phyloP scores from a whole-genome alignment of 768 basidiomycete species.

The Termitomyces bulborhizus region DNA sequence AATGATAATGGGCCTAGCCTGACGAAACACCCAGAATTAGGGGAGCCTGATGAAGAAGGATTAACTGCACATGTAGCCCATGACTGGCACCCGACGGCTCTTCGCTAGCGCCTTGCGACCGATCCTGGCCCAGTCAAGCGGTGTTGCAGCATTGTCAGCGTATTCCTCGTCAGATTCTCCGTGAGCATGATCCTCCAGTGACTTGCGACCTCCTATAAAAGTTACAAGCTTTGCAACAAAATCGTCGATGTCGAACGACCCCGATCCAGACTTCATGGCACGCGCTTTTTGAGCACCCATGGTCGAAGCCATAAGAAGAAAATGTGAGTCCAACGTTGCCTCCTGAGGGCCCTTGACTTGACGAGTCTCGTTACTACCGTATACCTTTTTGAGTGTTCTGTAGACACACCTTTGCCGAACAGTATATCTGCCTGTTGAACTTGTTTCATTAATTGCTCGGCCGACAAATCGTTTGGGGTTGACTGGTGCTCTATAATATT shows the following conservation, averaged over 20 bases:
- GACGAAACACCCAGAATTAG: conserved; percentile 12
- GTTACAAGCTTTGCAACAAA: conserved; percentile 71
- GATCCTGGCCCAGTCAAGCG: conserved; percentile 79
- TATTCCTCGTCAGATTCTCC: conserved; percentile 51
- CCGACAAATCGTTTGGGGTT: conserved; percentile 49
- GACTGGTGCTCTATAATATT: conserved; percentile 32
- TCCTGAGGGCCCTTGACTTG: conserved; percentile 78
- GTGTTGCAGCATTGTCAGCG: conserved; percentile 33
- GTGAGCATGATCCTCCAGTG: conserved; percentile 34
- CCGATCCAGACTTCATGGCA: conserved; percentile 80
- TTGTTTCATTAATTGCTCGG: conserved; percentile 49
- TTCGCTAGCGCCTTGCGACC: conserved; percentile 80
- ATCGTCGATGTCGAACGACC: conserved; percentile 89
- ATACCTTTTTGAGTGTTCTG: conserved; percentile 1
- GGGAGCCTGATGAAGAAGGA: background rate
- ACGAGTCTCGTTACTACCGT: background rate
- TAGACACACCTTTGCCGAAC: conserved; percentile 51
- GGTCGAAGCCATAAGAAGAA: conserved; percentile 72
- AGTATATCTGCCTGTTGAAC: conserved; percentile 54
- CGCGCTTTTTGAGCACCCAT: conserved; percentile 86
- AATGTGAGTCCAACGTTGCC: conserved; percentile 83
- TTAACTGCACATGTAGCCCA: conserved; percentile 78
- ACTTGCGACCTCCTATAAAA: conserved; percentile 68
- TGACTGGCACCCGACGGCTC: conserved; percentile 70
- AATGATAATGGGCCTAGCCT: conserved; percentile 91